phyloP scores from a whole-genome alignment of 768 basidiomycete species.

The Rhodotorula graminis region DNA sequence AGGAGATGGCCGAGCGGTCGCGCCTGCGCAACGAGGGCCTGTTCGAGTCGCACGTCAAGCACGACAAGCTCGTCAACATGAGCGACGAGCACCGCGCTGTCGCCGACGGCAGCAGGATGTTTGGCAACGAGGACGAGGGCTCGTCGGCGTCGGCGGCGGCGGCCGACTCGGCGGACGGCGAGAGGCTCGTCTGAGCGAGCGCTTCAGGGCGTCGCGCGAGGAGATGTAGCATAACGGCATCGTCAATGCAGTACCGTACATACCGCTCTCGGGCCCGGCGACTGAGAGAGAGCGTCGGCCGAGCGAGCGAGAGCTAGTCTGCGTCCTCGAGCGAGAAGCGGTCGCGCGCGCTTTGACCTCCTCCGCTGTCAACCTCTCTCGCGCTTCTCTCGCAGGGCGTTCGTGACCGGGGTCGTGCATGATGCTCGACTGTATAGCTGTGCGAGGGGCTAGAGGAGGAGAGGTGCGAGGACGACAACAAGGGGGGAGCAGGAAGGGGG shows the following conservation, averaged over 20 bases:
- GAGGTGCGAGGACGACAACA: background rate
- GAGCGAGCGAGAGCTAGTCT: too few species aligned
- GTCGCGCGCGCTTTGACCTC: too few species aligned
- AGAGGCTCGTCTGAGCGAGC: background rate
- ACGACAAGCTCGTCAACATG: constrained; percentile 14
- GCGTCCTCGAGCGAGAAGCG: too few species aligned
- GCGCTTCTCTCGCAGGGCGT: too few species aligned
- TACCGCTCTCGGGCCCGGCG: too few species aligned
- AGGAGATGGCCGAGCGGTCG: constrained; percentile 20
- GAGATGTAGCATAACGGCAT: too few species aligned
- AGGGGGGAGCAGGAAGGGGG: background rate
- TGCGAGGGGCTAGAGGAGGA: background rate
- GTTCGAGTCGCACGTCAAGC: constrained; percentile 14
- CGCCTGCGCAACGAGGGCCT: constrained; percentile 14
- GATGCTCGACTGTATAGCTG: background rate
- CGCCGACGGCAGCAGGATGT: background rate
- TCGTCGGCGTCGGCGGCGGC: too few species aligned
- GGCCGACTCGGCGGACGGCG: background rate
- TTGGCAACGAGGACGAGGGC: background rate
- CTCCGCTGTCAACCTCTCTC: too few species aligned
- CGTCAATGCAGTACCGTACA: background rate
- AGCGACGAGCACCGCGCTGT: constrained; percentile 15
- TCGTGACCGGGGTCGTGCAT: too few species aligned
- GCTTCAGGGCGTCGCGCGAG: too few species aligned
- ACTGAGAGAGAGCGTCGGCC: too few species aligned